Percentiles rank a stretch among this genome's conserved stretches.
Evolutionary conservation across 805 yeast genomes (phyloP).

Genomic region (Metschnikowia sp.): DNA sequence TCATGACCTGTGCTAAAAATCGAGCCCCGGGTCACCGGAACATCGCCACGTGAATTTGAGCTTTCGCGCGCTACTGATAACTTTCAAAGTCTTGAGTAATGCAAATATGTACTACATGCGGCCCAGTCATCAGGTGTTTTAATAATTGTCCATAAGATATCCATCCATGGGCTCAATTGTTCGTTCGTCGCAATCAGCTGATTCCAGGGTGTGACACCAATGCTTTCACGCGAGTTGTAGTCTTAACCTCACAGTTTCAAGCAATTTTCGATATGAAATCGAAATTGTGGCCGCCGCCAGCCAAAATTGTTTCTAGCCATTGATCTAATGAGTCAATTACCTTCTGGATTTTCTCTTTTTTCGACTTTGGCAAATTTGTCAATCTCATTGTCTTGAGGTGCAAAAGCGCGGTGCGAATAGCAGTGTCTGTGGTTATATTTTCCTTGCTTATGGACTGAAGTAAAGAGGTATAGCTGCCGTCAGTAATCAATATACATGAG

Average conservation of each 20-base stretch:
- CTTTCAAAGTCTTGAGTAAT: too few species aligned
- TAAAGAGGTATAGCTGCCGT: conserved; percentile 1
- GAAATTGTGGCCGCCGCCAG: conserved; percentile 3
- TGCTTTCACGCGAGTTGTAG: too few species aligned
- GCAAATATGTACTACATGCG: too few species aligned
- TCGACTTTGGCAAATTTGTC: neutral
- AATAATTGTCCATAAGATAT: too few species aligned
- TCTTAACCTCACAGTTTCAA: neutral
- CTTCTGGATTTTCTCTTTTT: neutral
- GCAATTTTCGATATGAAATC: conserved; percentile 4
- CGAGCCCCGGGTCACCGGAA: too few species aligned
- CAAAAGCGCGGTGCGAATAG: conserved; percentile 3
- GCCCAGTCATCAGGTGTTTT: too few species aligned
- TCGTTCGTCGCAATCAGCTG: too few species aligned
- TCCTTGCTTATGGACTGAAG: neutral
- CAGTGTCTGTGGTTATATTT: conserved; percentile 3
- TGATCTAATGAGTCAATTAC: conserved; percentile 3
- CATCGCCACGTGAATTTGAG: too few species aligned
- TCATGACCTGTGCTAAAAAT: too few species aligned
- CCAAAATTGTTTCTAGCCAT: conserved; percentile 6
- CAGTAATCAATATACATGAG: neutral
- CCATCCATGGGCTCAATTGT: neutral
- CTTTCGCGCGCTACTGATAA: too few species aligned
- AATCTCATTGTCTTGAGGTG: conserved; percentile 5
- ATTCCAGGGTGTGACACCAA: too few species aligned